Evolutionary conservation across 768 basidiomycete species (phyloP).

Genomic region (Suillus tomentosus): DNA sequence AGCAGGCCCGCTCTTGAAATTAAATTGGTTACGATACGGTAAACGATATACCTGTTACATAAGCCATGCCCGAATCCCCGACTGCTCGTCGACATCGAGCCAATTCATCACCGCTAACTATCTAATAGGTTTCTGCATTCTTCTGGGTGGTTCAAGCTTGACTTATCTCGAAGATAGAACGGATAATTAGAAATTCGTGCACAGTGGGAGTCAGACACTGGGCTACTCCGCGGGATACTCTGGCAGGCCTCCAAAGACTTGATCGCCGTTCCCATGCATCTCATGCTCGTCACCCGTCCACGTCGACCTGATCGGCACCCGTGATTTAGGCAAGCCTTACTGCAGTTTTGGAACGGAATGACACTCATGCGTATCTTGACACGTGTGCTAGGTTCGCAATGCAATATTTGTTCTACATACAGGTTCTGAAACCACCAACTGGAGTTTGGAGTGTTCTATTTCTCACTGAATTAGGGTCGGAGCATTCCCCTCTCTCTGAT

Average conservation of each 20-base stretch:
- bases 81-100: too few relatives aligned
- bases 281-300: not conserved
- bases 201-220: not conserved
- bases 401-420: not conserved
- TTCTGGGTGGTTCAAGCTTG: not conserved
- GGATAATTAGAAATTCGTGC: not conserved
- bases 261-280: not conserved
- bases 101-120: not conserved
- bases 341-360: not conserved
- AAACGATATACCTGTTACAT: too few relatives aligned
- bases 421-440: not conserved
- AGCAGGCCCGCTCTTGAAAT: too few relatives aligned
- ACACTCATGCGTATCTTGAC: not conserved
- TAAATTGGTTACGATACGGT: too few relatives aligned
- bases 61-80: too few relatives aligned
- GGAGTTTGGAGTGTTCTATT: too few relatives aligned
- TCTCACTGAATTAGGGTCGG: too few relatives aligned
- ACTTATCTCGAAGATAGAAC: not conserved
- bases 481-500: too few relatives aligned
- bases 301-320: not conserved
- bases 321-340: not conserved
- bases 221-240: not conserved
- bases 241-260: not conserved
- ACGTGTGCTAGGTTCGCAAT: not conserved
- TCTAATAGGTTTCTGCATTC: not conserved